Base-by-base conservation (phyloP, 2,329 filamentous ascomycete genomes). In the Penicillium sp. region DNA sequence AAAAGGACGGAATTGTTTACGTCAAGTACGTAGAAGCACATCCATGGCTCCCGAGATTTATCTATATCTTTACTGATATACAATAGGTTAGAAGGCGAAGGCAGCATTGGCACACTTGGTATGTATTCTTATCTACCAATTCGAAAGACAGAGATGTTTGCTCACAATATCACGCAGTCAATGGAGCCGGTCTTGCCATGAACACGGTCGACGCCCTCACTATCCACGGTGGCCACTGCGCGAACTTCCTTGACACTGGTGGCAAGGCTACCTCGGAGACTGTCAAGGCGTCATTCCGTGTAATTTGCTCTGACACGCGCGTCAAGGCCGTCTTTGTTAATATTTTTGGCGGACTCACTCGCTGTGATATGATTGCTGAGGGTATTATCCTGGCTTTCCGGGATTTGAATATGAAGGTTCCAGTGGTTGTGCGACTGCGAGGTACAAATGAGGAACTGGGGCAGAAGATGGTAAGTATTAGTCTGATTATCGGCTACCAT, bases 211-310 rank as follows among this genome's bases (percentile, higher is more conserved):
- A 96, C 71, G 88, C 89, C 0, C 83, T 96, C 2, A 80, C 83
- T 2, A 76, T 85, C 13, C 83, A 85, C 53, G 87, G 87, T 9
- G 90, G 90, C 2, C 75, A 79, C 34, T 87, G 87, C 25, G 85
- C 90, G 11, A 96, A 96, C 67, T 96, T 96, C 72, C 81, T 96
- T 53, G 92, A 96, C 71, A 95, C 90, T 0, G 92, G 92, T 29
- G 92, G 92, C 36, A 94, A 95, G 72, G 92, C 92, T 0, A 96
- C 91, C 0, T 84, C 84, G 31, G 85, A 88, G 62, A 96, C 91
- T 0, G 91, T 96, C 64, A 87, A 88, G 69, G 84, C 85, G 55
- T 87, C 86, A 1, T 94, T 96, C 70, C 82, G 86, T 55, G 82
- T 92, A 13, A 85, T 96, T 19, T 77, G 91, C 45, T 78, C 80